phyloP scores from a whole-genome alignment of 2,329 filamentous ascomycete genomes.

The Monosporascus sp. region DNA sequence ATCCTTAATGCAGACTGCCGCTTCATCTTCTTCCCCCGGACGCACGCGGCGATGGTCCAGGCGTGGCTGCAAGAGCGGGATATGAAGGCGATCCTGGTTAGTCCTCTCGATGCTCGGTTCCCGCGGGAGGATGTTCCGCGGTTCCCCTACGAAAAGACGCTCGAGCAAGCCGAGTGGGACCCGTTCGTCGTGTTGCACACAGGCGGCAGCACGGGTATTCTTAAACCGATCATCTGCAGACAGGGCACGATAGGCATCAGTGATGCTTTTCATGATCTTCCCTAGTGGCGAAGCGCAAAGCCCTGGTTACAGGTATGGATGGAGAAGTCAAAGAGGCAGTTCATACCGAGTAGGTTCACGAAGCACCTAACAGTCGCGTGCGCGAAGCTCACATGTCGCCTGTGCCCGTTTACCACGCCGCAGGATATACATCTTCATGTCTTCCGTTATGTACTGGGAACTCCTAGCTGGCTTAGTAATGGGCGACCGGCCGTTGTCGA shows the following conservation, averaged over 20 bases:
- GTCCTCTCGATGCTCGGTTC: conserved; percentile 26
- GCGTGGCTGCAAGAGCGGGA: conserved; percentile 28
- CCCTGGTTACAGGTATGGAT: conserved; percentile 12
- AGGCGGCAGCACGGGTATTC: conserved; percentile 38
- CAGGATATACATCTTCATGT: conserved; percentile 18
- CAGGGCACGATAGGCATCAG: conserved; percentile 33
- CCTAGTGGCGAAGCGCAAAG: conserved; percentile 16
- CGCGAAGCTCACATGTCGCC: conserved; percentile 3
- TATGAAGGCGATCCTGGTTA: conserved; percentile 30
- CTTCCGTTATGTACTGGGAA: conserved; percentile 11
- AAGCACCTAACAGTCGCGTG: not conserved
- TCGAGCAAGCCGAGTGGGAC: conserved; percentile 33
- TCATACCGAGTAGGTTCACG: conserved; percentile 23
- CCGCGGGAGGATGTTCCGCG: conserved; percentile 20
- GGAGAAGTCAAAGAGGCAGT: conserved; percentile 7
- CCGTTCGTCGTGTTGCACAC: conserved; percentile 36
- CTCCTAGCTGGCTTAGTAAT: conserved; percentile 15
- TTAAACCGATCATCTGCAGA: conserved; percentile 33
- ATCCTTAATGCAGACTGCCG: conserved; percentile 36
- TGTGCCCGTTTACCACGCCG: conserved; percentile 27
- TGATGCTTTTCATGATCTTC: conserved; percentile 26
- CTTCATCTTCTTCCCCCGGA: conserved; percentile 25
- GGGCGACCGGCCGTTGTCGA: conserved; percentile 17
- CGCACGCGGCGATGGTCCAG: conserved; percentile 22
- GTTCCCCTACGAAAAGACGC: conserved; percentile 32